Conservation (phyloP, 1,284 basidiomycete genomes). For the Trametes versicolor region DNA sequence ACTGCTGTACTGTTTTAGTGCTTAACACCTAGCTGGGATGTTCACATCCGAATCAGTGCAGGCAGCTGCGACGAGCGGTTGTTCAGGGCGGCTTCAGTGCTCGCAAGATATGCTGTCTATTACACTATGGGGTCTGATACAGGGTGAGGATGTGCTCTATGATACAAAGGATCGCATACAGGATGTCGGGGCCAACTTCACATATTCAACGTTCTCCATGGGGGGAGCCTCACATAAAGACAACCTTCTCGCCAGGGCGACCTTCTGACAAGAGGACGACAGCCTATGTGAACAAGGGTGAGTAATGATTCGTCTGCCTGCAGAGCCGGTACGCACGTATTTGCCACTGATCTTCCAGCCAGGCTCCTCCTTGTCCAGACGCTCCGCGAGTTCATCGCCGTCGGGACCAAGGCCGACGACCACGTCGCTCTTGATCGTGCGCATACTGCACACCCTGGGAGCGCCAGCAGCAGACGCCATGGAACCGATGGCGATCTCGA, state of each 20-base stretch:
- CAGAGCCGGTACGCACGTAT: conserved; percentile 70
- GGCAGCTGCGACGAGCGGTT: too few relatives aligned
- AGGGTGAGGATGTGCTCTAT: background rate
- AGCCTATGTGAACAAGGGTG: conserved; percentile 58
- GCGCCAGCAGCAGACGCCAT: conserved; percentile 92
- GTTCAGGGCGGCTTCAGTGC: too few relatives aligned
- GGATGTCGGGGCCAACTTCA: background rate
- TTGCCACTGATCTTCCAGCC: conserved; percentile 98
- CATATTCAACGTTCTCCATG: too few relatives aligned
- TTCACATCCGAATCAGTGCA: background rate
- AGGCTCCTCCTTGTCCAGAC: conserved; percentile 87
- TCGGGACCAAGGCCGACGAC: conserved; percentile 74
- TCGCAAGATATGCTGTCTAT: background rate
- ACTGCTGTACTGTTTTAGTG: conserved; percentile 5
- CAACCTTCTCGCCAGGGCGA: conserved; percentile 83
- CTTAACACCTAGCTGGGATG: background rate
- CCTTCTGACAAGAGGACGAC: conserved; percentile 89
- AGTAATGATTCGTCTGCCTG: background rate
- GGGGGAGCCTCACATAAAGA: conserved; percentile 60
- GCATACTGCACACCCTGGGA: conserved; percentile 85
- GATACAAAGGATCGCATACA: background rate
- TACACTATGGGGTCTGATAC: background rate
- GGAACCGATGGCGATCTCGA: conserved; percentile 92
- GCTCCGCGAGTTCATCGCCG: conserved; percentile 81
- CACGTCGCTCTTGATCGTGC: conserved; percentile 91